Evolutionary conservation across 495 filamentous ascomycete genomes (phyloP).

Genomic region (Hypoxylon cercidicola): DNA sequence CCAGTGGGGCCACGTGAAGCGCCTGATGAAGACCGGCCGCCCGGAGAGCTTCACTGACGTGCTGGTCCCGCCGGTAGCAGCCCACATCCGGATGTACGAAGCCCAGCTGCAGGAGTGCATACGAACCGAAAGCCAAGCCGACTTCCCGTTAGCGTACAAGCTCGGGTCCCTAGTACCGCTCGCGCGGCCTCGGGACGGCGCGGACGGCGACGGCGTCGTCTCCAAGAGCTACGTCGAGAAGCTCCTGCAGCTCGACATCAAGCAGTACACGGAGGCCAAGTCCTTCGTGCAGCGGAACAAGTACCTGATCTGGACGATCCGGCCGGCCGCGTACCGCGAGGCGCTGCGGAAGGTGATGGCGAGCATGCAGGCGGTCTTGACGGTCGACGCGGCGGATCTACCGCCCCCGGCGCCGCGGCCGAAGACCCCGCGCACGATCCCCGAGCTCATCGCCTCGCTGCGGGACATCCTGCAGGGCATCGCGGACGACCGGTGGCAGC

Average conservation of each 20-base stretch:
- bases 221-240: constrained; percentile 54
- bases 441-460: constrained; percentile 36
- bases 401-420: constrained; percentile 16
- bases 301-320: constrained; percentile 70
- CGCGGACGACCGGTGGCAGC: constrained; percentile 25
- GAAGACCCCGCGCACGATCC: constrained; percentile 54
- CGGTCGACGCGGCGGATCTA: constrained; percentile 46
- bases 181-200: constrained; percentile 20
- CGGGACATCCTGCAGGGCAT: constrained; percentile 37
- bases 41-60: constrained; percentile 2
- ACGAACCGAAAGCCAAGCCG: constrained; percentile 7
- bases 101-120: constrained; percentile 34
- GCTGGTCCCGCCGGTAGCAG: constrained; percentile 30
- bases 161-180: constrained; percentile 39
- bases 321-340: constrained; percentile 8
- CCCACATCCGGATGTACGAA: constrained; percentile 19
- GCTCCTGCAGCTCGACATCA: constrained; percentile 68
- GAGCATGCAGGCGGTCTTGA: not conserved
- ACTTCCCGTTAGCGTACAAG: constrained; percentile 20
- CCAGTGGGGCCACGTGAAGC: constrained; percentile 72
- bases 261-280: constrained; percentile 67
- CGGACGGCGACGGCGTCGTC: constrained; percentile 4
- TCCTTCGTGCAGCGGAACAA: constrained; percentile 67
- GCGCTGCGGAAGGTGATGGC: constrained; percentile 2
- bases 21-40: constrained; percentile 7